Conservation (phyloP, 2,329 filamentous ascomycete species). For the Penicillium capsulatum region DNA sequence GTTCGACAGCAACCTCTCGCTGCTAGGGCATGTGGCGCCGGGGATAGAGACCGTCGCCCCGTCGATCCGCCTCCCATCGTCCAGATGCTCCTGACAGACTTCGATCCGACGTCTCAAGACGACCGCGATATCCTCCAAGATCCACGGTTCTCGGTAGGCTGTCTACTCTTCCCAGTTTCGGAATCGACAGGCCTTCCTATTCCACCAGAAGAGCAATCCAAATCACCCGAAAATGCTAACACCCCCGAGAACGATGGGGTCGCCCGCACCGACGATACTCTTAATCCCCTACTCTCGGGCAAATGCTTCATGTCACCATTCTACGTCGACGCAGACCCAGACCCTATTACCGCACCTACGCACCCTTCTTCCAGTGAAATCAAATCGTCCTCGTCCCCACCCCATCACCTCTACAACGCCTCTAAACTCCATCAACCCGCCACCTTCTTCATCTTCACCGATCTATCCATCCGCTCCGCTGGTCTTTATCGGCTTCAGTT, state of each 20-base stretch:
- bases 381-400: conserved; percentile 6
- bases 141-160: conserved; percentile 42
- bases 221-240: conserved; percentile 1
- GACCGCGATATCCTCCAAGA: conserved; percentile 40
- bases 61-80: conserved; percentile 48
- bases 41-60: conserved; percentile 45
- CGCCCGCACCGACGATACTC: conserved; percentile 18
- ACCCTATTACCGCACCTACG: conserved; percentile 39
- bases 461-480: conserved; percentile 45
- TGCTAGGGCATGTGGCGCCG: conserved; percentile 45
- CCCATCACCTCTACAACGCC: conserved; percentile 11
- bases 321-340: conserved; percentile 41
- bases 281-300: conserved; percentile 35
- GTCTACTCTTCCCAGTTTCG: conserved; percentile 39
- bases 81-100: conserved; percentile 45
- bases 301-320: conserved; percentile 43
- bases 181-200: conserved; percentile 12
- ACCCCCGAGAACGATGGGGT: conserved; percentile 13
- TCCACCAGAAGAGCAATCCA: conserved; percentile 17
- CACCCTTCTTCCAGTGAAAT: conserved; percentile 30
- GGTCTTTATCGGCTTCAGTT: conserved; percentile 46
- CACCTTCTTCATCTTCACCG: conserved; percentile 47
- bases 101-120: conserved; percentile 35
- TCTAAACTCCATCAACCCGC: conserved; percentile 30
- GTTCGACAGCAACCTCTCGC: conserved; percentile 47